phyloP scores from a whole-genome alignment of 371 early-diverging fungal species.

The Blyttiomyces sp. region DNA sequence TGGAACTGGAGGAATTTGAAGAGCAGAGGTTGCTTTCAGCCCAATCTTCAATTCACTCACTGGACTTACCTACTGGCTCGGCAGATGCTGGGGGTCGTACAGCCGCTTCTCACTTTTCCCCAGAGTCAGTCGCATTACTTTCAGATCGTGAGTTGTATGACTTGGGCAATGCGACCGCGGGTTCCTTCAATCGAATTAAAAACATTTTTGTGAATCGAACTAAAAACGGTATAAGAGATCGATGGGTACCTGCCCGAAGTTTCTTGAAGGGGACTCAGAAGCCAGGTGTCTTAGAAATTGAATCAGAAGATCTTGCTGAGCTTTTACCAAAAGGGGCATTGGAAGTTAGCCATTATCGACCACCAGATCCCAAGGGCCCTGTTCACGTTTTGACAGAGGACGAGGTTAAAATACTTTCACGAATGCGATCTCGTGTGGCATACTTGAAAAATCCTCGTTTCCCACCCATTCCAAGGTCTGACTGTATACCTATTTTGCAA shows the following conservation, averaged over 20 bases:
- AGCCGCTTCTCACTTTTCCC: too few species aligned
- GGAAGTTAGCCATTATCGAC: slow-evolving; percentile 10
- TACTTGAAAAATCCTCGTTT: slow-evolving; percentile 36
- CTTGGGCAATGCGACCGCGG: slow-evolving; percentile 9
- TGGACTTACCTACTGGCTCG: too few species aligned
- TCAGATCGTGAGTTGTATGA: slow-evolving; percentile 1
- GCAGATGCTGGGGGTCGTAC: too few species aligned
- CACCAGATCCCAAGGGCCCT: slow-evolving; percentile 8
- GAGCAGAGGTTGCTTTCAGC: too few species aligned
- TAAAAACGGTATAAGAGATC: slow-evolving; percentile 7
- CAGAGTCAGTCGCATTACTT: too few species aligned
- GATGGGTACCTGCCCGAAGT: slow-evolving; percentile 11
- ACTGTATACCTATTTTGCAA: slow-evolving; percentile 2
- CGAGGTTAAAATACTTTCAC: slow-evolving; percentile 15
- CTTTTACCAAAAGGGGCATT: slow-evolving; percentile 8
- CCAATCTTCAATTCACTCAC: too few species aligned
- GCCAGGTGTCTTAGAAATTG: slow-evolving; percentile 22
- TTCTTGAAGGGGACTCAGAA: slow-evolving; percentile 2
- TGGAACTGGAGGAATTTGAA: too few species aligned
- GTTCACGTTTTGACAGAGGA: slow-evolving; percentile 30
- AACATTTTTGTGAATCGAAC: slow-evolving; percentile 13
- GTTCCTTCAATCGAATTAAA: slow-evolving; percentile 17
- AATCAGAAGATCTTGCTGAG: neutral
- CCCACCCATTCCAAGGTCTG: slow-evolving; percentile 7
- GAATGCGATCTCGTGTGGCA: slow-evolving; percentile 24